Conservation (phyloP, 768 basidiomycete genomes). For the Macrolepiota dolichaula region DNA sequence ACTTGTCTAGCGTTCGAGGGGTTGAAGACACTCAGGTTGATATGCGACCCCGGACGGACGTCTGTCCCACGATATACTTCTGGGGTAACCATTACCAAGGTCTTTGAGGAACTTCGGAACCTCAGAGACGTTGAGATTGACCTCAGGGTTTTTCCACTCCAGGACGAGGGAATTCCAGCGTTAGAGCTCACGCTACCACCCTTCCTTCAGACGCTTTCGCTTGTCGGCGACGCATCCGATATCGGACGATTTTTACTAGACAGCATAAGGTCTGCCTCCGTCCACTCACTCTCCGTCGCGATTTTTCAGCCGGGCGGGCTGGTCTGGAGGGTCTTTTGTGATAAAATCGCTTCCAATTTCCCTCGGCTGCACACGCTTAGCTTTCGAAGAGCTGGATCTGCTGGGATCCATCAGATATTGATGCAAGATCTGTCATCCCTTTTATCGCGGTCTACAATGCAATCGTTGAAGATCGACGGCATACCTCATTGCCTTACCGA, state of each 20-base stretch:
- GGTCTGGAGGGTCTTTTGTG: neutral
- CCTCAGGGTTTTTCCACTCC: conserved; percentile 1
- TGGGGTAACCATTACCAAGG: neutral
- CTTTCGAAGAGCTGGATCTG: neutral
- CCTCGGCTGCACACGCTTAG: neutral
- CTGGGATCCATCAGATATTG: neutral
- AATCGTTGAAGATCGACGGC: neutral
- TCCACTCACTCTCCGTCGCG: neutral
- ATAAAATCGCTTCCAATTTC: neutral
- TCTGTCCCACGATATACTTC: neutral
- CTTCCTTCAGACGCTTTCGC: neutral
- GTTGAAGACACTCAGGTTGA: neutral
- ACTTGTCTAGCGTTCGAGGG: neutral
- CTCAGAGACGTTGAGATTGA: conserved; percentile 5
- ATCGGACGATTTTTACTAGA: neutral
- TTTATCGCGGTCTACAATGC: neutral
- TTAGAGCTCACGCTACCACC: neutral
- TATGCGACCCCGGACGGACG: neutral
- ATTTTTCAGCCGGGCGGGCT: neutral
- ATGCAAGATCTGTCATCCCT: conserved; percentile 4
- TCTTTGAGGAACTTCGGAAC: conserved; percentile 2
- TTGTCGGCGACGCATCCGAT: neutral
- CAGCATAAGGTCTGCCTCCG: neutral
- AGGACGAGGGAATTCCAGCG: too few relatives aligned
- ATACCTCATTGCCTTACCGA: conserved; percentile 5